Base-by-base conservation (phyloP, 2,329 filamentous ascomycete genomes). In the Xenoacremonium recifei region DNA sequence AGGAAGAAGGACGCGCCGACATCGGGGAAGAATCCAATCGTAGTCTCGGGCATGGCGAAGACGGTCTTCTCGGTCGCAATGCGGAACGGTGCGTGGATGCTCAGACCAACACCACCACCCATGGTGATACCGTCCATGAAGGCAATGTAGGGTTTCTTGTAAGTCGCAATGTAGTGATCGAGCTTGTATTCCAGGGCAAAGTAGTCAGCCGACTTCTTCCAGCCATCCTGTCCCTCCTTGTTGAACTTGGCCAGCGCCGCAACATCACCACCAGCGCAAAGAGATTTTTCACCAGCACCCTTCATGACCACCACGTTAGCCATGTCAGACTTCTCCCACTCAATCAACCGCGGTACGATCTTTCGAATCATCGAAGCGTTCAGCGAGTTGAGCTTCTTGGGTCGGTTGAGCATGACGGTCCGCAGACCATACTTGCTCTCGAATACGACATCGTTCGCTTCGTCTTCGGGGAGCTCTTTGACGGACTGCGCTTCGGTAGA, bases 111-210 rank as follows among this genome's bases (percentile, higher is more conserved):
- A 53, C 93, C 93, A 42, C 93, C 93, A 42, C 93, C 93, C 93
- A 99, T 99, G 39, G 95, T 99, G 65, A 96, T 87, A 45, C 93
- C 93, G 61, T 99, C 93, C 85, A 99, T 95, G 62, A 97, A 87
- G 21, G 93, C 87, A 39, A 99, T 82, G 61, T 93, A 95, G 0
- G 93, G 93, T 72, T 96, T 99, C 48, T 74, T 64, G 71, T 96
- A 96, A 27, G 91, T 96, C 17, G 93, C 88, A 62, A 99, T 96
- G 55, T 92, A 76, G 69, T 99, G 93, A 65, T 99, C 88, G 49
- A 99, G 83, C 71, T 89, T 85, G 76, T 97, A 99, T 83, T 99
- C 95, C 43, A 93, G 83, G 11, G 73, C 89, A 64, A 99, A 99
- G 75, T 95, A 99, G 38, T 91, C 83, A 35, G 79, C 73, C 20